phyloP scores from a whole-genome alignment of 805 yeast species.

The Wickerhamiella bombiphila region DNA sequence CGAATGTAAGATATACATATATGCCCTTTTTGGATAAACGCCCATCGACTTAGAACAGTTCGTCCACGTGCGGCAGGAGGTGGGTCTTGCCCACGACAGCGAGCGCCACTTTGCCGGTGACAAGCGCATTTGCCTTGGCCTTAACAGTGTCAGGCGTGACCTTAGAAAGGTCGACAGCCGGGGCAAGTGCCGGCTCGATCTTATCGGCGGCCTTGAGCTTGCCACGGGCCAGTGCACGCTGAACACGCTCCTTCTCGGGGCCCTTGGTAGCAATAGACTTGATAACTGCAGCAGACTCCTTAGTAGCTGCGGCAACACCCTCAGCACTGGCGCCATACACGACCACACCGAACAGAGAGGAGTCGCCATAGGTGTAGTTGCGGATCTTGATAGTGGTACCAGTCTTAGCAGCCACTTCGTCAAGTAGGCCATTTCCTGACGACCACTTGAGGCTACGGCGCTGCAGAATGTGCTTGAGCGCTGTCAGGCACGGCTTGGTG shows the following conservation, averaged over 20 bases:
- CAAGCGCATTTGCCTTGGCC: constrained; percentile 25
- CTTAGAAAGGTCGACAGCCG: constrained; percentile 28
- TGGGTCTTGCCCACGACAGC: constrained; percentile 83
- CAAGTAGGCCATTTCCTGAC: constrained; percentile 35
- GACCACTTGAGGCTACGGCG: constrained; percentile 39
- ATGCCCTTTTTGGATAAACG: background rate
- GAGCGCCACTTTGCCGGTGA: constrained; percentile 49
- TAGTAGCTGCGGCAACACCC: constrained; percentile 45
- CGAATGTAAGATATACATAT: background rate
- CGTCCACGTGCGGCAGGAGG: constrained; percentile 77
- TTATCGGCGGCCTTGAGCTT: constrained; percentile 40
- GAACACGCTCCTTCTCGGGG: constrained; percentile 25
- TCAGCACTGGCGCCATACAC: constrained; percentile 47
- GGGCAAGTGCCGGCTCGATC: constrained; percentile 30
- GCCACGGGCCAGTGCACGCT: constrained; percentile 41
- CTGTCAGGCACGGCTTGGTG: constrained; percentile 49
- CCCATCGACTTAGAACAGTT: constrained; percentile 51
- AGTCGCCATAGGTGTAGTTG: constrained; percentile 55
- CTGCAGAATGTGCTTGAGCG: constrained; percentile 55
- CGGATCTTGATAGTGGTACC: constrained; percentile 35
- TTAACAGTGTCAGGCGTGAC: constrained; percentile 23
- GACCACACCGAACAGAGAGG: constrained; percentile 63
- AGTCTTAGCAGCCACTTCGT: constrained; percentile 29
- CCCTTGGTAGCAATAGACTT: constrained; percentile 19
- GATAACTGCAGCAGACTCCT: constrained; percentile 23